Evolutionary conservation across 306 rosid species (phyloP), one percentile per base, ranked within the genome.

Genomic region (Coriaria nepalensis): DNA sequence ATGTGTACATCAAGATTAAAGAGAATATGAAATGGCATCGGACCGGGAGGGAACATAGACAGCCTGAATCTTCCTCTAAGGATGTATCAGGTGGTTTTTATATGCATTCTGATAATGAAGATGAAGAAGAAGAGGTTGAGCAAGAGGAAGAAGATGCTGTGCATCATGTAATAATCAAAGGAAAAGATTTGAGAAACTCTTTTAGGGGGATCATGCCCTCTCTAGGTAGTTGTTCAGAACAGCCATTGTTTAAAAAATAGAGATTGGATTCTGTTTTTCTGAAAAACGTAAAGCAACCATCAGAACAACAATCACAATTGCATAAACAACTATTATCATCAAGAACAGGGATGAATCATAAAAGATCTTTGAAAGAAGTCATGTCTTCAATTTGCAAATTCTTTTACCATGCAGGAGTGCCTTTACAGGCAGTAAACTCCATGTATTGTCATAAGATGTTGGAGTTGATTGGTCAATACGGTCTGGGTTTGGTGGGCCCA

Each of bases 21-120:
- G 97, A 88, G 53, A 90, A 90, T 65, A 90, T 90, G 97, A 90
- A 84, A 73, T 84, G 95, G 97, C 97, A 90, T 63, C 93, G 97
- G 56, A 84, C 93, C 44, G 97, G 97, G 44, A 78, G 93, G 74
- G 75, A 87, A 65, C 80, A 72, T 40, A 74, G 86, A 67, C 84
- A 53, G 37, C 78, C 82, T 6, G 95, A 88, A 20, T 20, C 29
- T 20, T 20, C 29, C 61, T 50, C 69, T 47, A 76, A 73, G 45
- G 93, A 88, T 13, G 53, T 60, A 45, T 69, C 76, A 45, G 62
- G 29, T 20, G 29, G 69, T 57, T 72, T 78, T 61, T 82, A 80
- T 70, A 55, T 72, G 58, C 72, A 72, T 49, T 78, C 93, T 4
- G 95, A 81, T 56, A 64, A 72, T 53, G 93, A 90, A 52, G 83